Evolutionary conservation across 495 filamentous ascomycete species (phyloP).

Genomic region (Penicillium atrosanguineum): DNA sequence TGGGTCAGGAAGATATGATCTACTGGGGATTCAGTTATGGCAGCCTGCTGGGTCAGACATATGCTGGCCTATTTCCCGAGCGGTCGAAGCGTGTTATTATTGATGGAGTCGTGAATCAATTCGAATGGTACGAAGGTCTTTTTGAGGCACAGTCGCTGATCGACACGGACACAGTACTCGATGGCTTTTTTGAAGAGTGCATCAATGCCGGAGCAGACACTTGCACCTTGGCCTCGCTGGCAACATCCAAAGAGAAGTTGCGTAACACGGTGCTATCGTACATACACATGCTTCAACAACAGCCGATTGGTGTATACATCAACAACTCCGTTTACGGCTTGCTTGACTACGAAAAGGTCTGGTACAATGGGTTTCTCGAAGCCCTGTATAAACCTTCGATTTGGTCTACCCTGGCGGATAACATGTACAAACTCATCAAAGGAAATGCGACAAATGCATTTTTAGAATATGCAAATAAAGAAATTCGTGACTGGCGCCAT

Average conservation of each 20-base stretch:
- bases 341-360: slow-evolving; percentile 33
- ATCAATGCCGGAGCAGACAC: slow-evolving; percentile 29
- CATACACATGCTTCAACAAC: slow-evolving; percentile 22
- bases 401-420: slow-evolving; percentile 34
- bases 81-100: slow-evolving; percentile 15
- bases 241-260: slow-evolving; percentile 32
- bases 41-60: slow-evolving; percentile 17
- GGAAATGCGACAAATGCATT: slow-evolving; percentile 44
- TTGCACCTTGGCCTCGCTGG: slow-evolving; percentile 27
- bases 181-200: slow-evolving; percentile 45
- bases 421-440: slow-evolving; percentile 30
- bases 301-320: slow-evolving; percentile 40
- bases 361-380: slow-evolving; percentile 34
- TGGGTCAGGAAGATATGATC: slow-evolving; percentile 33
- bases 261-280: slow-evolving; percentile 21
- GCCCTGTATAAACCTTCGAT: slow-evolving; percentile 34
- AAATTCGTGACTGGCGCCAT: slow-evolving; percentile 8
- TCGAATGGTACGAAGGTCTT: slow-evolving; percentile 31
- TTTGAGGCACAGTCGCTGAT: slow-evolving; percentile 17
- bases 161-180: slow-evolving; percentile 36
- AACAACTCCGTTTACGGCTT: slow-evolving; percentile 37
- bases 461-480: slow-evolving; percentile 24
- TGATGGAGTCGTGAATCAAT: slow-evolving; percentile 15
- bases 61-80: slow-evolving; percentile 12
- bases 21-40: slow-evolving; percentile 22